Evolutionary conservation across 345 rosid genomes (phyloP).

Genomic region (Salix caprea): DNA sequence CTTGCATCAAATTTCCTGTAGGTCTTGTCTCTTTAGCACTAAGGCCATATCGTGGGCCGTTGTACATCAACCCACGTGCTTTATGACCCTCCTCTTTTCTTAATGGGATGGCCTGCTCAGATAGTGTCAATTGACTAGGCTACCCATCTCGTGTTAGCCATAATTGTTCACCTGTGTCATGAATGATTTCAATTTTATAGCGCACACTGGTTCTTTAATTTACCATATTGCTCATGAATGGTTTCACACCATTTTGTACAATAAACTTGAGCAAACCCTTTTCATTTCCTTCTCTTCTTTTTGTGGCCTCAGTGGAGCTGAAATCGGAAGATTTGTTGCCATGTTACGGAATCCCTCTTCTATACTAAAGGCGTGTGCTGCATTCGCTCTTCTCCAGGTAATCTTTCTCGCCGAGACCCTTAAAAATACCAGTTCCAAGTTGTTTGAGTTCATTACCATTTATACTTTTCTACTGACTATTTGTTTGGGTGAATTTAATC

Average conservation of each 20-base stretch:
- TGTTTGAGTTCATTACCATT: background rate
- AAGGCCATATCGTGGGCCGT: background rate
- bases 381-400: constrained; percentile 47
- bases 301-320: constrained; percentile 24
- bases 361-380: constrained; percentile 32
- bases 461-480: background rate
- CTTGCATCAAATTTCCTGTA: background rate
- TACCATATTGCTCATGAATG: background rate
- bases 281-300: background rate
- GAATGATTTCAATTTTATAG: background rate
- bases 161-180: background rate
- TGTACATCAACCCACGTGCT: no score
- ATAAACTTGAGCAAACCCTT: background rate
- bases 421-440: background rate
- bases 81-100: background rate
- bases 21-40: background rate
- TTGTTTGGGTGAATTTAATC: constrained; percentile 46
- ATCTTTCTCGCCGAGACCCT: background rate
- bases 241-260: background rate
- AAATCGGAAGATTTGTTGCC: constrained; percentile 39
- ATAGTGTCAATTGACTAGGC: background rate
- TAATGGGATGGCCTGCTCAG: background rate
- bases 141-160: background rate
- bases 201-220: background rate
- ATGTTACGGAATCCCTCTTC: constrained; percentile 39